Evolutionary conservation across 2,329 filamentous ascomycete genomes (phyloP), one percentile per base, ranked within the genome.

Genomic region (Aspergillus aculeatinus): DNA sequence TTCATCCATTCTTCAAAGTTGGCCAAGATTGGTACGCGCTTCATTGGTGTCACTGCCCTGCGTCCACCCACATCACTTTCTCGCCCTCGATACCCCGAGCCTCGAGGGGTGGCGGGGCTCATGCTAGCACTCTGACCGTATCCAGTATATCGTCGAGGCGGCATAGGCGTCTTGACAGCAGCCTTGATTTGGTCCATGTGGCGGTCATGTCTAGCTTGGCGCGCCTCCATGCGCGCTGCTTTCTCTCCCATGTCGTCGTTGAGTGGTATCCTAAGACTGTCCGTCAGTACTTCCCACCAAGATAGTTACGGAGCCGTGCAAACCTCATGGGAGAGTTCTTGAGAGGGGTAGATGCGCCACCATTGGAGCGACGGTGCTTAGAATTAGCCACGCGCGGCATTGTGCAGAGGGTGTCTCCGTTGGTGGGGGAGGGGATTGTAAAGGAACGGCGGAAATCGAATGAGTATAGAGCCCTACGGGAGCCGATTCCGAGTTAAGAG

Each of bases 1-100:
- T 98, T 99, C 92, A 99, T 98, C 95, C 94, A 98, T 75, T 99
- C 95, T 76, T 99, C 95, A 70, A 98, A 99, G 78, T 99, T 99
- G 71, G 95, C 95, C 57, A 99, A 82, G 68, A 99, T 90, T 1
- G 95, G 95, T 29, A 96, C 91, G 62, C 93, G 90, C 83, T 96
- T 96, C 89, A 96, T 94, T 57, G 94, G 95, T 61, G 95, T 97
- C 57, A 96, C 89, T 42, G 89, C 91, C 64, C 83, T 86, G 33
- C 87, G 50, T 91, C 89, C 69, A 61, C 86, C 82, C 39, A 87
- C 85, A 65, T 86, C 82, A 64, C 62, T 77, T 44, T 75, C 75
- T 55, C 74, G 72, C 31, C 67, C 65, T 42, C 76, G 72, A 60
- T 68, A 69, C 39, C 68, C 64, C 14, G 76, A 74, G 55, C 72